Percentiles rank a stretch among this genome's conserved stretches.
phyloP scores from a whole-genome alignment of 371 early-diverging fungal species.

The Mucor piriformis region DNA sequence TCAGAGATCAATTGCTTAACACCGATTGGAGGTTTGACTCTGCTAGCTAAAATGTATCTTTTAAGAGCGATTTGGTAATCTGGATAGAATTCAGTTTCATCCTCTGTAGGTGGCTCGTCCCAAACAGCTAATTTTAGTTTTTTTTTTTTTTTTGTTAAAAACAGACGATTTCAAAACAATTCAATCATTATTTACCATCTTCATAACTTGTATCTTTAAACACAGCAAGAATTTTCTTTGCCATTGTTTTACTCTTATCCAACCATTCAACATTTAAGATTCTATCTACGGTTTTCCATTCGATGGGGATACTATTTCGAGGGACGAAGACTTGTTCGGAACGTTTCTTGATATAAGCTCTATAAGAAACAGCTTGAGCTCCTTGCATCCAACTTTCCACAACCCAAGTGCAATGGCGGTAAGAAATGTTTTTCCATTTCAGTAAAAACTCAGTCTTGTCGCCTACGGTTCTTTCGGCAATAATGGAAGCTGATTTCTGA shows the following conservation, averaged over 20 bases:
- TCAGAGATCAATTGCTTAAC: conserved; percentile 41
- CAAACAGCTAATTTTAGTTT: conserved; percentile 26
- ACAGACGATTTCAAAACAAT: neutral
- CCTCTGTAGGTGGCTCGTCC: conserved; percentile 36
- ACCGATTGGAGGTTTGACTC: conserved; percentile 38
- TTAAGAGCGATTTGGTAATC: conserved; percentile 44
- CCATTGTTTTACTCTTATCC: conserved; percentile 25
- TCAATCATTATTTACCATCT: conserved; percentile 37
- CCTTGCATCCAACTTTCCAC: conserved; percentile 47
- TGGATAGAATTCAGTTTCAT: conserved; percentile 37
- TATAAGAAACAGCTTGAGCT: conserved; percentile 22
- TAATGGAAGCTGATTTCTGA: neutral
- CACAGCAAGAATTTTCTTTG: conserved; percentile 46
- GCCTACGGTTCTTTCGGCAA: conserved; percentile 2
- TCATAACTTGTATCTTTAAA: conserved; percentile 52
- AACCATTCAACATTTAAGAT: conserved; percentile 49
- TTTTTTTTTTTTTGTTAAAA: neutral
- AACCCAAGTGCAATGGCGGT: conserved; percentile 63
- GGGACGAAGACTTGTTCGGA: neutral
- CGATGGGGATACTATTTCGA: neutral
- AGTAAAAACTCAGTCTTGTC: conserved; percentile 30
- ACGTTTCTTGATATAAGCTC: conserved; percentile 28
- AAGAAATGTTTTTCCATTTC: conserved; percentile 61
- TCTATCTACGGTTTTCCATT: conserved; percentile 49
- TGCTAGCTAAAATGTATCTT: conserved; percentile 30